A percentile compares a stretch with the other conserved stretches of the same genome.
Evolutionary conservation across 805 yeast genomes (phyloP).

Genomic region (Brettanomyces bruxellensis): DNA sequence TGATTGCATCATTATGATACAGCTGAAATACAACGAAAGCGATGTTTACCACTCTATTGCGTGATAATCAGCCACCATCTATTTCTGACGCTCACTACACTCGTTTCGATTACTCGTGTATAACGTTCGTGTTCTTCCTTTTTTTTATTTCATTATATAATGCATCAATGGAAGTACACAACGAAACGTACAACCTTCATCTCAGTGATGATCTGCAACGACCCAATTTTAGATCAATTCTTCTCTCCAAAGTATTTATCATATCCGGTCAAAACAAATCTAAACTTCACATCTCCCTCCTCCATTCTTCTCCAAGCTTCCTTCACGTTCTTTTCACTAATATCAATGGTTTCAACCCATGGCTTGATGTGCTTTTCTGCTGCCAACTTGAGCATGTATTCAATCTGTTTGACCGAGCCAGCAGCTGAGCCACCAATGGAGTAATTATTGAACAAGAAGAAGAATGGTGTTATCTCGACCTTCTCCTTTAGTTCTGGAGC

Average conservation of each 20-base stretch:
- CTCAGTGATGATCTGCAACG: too few species aligned
- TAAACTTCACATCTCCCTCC: constrained; percentile 42
- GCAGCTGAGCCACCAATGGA: constrained; percentile 25
- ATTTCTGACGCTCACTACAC: too few species aligned
- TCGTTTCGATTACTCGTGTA: too few species aligned
- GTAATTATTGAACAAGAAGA: constrained; percentile 24
- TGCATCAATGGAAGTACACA: too few species aligned
- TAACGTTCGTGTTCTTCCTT: too few species aligned
- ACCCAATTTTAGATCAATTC: too few species aligned
- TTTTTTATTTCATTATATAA: too few species aligned
- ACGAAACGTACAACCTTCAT: too few species aligned
- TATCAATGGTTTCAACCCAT: constrained; percentile 43
- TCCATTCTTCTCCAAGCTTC: constrained; percentile 39
- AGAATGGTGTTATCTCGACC: constrained; percentile 25
- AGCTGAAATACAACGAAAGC: too few species aligned
- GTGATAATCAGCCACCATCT: too few species aligned
- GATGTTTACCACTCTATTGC: too few species aligned
- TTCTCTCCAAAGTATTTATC: constrained; percentile 24
- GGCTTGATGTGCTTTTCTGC: constrained; percentile 37
- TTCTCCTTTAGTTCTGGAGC: constrained; percentile 29
- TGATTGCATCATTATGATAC: too few species aligned
- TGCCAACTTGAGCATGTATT: constrained; percentile 38
- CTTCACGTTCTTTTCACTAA: constrained; percentile 33
- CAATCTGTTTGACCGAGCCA: constrained; percentile 39
- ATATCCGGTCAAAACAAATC: constrained; percentile 43